A percentile compares a stretch with the other conserved stretches of the same genome.
These are phyloP conservation scores for Zelonia costaricensis DNA, from an alignment of 208 protist genomes.

Conservation along the genomic window DNA sequence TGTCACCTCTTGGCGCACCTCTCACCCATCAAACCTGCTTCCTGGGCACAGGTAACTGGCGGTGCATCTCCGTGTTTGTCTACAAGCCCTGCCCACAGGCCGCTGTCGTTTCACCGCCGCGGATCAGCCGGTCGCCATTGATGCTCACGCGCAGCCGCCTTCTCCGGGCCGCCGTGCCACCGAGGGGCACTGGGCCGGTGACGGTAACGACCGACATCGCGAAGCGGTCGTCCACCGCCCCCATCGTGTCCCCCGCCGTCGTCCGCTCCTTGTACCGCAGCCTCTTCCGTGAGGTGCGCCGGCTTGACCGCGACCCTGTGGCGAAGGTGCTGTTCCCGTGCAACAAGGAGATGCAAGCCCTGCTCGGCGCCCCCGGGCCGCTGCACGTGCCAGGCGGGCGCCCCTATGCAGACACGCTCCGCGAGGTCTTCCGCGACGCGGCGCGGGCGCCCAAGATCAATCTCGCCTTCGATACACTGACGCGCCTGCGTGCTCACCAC, in stretches of 20 bases:
- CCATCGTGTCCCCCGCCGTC: constrained; percentile 59
- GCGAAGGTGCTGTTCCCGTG: constrained; percentile 76
- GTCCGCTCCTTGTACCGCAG: constrained; percentile 72
- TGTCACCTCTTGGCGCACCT: too few relatives aligned
- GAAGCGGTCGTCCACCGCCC: constrained; percentile 33
- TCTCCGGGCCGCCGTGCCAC: constrained; percentile 10
- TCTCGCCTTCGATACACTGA: constrained; percentile 74
- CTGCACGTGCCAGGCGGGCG: constrained; percentile 58
- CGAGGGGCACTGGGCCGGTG: too few relatives aligned
- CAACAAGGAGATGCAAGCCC: constrained; percentile 59
- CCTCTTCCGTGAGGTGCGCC: constrained; percentile 59
- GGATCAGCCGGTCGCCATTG: too few relatives aligned
- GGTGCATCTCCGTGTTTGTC: too few relatives aligned
- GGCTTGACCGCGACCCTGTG: constrained; percentile 61
- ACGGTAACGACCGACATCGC: constrained; percentile 25
- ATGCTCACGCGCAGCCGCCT: constrained; percentile 24
- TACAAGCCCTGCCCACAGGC: neutral
- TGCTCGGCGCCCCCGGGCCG: constrained; percentile 42
- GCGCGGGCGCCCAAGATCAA: constrained; percentile 41
- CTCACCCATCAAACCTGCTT: too few relatives aligned
- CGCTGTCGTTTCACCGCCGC: too few relatives aligned
- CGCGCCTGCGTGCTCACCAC: constrained; percentile 65
- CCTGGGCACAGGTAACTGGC: too few relatives aligned
- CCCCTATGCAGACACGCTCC: constrained; percentile 58
- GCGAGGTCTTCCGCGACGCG: constrained; percentile 50